Conservation (phyloP, 192 early-diverging fungal genomes). For the Coemansia sp. region DNA sequence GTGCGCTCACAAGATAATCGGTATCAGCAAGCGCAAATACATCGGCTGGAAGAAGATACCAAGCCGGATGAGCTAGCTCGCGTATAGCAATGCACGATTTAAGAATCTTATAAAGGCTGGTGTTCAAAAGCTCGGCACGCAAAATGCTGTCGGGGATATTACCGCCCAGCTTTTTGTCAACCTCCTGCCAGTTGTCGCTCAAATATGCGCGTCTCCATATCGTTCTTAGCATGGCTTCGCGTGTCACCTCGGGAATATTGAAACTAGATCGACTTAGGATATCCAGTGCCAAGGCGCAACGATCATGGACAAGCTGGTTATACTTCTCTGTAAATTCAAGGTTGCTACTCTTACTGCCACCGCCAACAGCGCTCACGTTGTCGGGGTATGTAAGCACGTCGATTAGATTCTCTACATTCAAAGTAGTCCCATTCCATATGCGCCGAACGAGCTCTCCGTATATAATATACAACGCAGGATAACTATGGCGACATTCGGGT, state of each 20-base stretch:
- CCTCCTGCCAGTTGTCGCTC: conserved; percentile 36
- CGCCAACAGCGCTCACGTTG: conserved; percentile 1
- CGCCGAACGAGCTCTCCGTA: conserved; percentile 30
- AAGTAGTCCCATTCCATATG: conserved; percentile 21
- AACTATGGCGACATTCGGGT: conserved; percentile 27
- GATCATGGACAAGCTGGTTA: conserved; percentile 20
- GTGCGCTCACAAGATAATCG: conserved; percentile 24
- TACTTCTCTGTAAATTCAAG: conserved; percentile 1
- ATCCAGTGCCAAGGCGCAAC: conserved; percentile 34
- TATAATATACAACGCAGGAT: conserved; percentile 35
- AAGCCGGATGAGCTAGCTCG: conserved; percentile 33
- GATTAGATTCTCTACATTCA: conserved; percentile 30
- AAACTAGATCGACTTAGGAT: conserved; percentile 40
- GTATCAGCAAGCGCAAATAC: conserved; percentile 10
- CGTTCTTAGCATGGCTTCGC: conserved; percentile 27
- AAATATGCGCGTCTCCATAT: conserved; percentile 51
- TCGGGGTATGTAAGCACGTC: conserved; percentile 42
- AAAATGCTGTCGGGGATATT: conserved; percentile 29
- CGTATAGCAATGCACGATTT: conserved; percentile 26
- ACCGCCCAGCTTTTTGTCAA: conserved; percentile 11
- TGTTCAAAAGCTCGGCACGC: conserved; percentile 24
- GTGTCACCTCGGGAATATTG: conserved; percentile 22
- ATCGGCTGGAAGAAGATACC: conserved; percentile 30
- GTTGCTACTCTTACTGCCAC: neutral
- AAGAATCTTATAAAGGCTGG: conserved; percentile 30